Evolutionary conservation across 78 protist species (phyloP), one percentile per base, ranked within the genome.

Genomic region (Cavenderia fasciculata): DNA sequence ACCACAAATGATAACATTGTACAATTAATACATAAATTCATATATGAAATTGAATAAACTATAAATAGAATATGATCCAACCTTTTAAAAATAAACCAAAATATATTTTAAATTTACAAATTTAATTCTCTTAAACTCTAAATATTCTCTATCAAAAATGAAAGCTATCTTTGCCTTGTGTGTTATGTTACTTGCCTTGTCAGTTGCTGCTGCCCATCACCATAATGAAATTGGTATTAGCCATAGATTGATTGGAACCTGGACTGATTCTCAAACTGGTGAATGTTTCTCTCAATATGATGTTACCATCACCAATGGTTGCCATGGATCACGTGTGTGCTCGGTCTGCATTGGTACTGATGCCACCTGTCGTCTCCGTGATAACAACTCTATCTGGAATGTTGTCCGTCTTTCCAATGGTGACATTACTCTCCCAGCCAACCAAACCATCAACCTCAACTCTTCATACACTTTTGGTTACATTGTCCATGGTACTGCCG

Each of bases 271-370:
- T 10, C n/a, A 23, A 29, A 21, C 41, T 31, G 74, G 86, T 4
- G 11, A 10, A 21, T 25, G 31, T 46, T 73, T 23, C 56, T 41
- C 69, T 40, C 82, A 73, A 73, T 73, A 57, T 27, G 63, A 59
- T 73, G 68, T 57, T 25, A 41, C 21, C 19, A 33, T 73, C 0
- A 7, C 52, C 5, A 73, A 73, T 27, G 14, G 36, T n/a, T 52
- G 33, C 6, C 2, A 25, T 1, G 47, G 54, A 21, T 21, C 6
- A 29, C 10, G n/a, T 57, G 27, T 6, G n/a, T 27, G 27, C 33
- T 57, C 29, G 12, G 8, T 56, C 12, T 0, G 36, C 0, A 74
- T 51, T 57, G 65, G 44, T 19, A 57, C 66, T 25, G 68, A 57
- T 27, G 21, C 40, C 0, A 57, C 68, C 25, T 59, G 36, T 16